Evolutionary conservation across 805 yeast genomes (phyloP).

Genomic region (Saturnispora quitensis): DNA sequence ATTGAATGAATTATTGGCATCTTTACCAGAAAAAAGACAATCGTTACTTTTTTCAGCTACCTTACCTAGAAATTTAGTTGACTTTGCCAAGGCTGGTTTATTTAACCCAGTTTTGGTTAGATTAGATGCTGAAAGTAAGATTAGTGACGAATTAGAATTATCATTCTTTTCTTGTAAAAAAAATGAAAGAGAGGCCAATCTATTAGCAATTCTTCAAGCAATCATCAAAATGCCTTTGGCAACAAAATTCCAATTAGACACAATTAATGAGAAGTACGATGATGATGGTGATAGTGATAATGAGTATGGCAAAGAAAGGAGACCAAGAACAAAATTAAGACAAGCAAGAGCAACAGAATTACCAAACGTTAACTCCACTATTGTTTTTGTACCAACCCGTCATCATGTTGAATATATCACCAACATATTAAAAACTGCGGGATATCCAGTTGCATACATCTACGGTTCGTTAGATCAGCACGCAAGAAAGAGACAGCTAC

Average conservation of each 20-base stretch:
- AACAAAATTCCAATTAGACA: slow-evolving; percentile 54
- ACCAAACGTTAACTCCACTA: slow-evolving; percentile 81
- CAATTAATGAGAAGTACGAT: slow-evolving; percentile 39
- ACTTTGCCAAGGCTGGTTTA: slow-evolving; percentile 95
- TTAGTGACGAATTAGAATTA: slow-evolving; percentile 88
- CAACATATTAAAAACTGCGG: slow-evolving; percentile 58
- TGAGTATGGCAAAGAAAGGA: slow-evolving; percentile 26
- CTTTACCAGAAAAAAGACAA: slow-evolving; percentile 77
- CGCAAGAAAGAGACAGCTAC: slow-evolving; percentile 84
- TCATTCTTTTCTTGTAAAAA: slow-evolving; percentile 72
- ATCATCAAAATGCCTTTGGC: slow-evolving; percentile 80
- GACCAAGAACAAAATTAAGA: slow-evolving; percentile 35
- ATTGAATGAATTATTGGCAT: slow-evolving; percentile 75
- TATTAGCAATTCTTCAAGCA: slow-evolving; percentile 68
- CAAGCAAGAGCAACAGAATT: slow-evolving; percentile 74
- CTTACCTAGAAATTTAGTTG: slow-evolving; percentile 82
- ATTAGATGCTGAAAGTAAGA: slow-evolving; percentile 84
- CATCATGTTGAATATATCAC: slow-evolving; percentile 95
- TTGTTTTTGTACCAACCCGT: slow-evolving; percentile 91
- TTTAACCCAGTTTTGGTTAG: slow-evolving; percentile 87
- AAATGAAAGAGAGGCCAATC: slow-evolving; percentile 83
- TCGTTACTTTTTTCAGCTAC: slow-evolving; percentile 92
- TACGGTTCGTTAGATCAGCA: slow-evolving; percentile 93
- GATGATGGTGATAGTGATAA: slow-evolving; percentile 47
- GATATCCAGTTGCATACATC: slow-evolving; percentile 78